Evolutionary conservation across 192 early-diverging fungal genomes (phyloP).

Genomic region (Entomortierella parvispora): DNA sequence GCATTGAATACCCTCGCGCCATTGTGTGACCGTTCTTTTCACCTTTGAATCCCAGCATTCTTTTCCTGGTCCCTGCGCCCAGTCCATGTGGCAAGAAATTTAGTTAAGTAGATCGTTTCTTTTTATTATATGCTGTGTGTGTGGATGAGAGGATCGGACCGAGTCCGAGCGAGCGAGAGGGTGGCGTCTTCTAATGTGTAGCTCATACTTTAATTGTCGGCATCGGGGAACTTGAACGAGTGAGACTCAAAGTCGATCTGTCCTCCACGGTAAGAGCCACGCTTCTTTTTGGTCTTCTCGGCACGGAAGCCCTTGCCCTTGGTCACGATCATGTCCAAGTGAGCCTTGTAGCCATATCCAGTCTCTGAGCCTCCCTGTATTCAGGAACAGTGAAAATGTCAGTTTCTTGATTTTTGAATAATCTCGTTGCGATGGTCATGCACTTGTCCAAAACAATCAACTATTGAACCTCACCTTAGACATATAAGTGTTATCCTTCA

Average conservation of each 20-base stretch:
- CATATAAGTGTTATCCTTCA: constrained; percentile 88
- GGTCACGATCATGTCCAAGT: constrained; percentile 90
- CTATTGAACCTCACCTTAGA: constrained; percentile 53
- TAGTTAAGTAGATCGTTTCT: too few relatives aligned
- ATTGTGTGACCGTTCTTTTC: too few relatives aligned
- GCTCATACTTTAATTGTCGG: constrained; percentile 2
- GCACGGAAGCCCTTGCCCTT: constrained; percentile 92
- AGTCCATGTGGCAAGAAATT: too few relatives aligned
- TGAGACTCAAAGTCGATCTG: constrained; percentile 84
- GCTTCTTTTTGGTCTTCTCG: constrained; percentile 98
- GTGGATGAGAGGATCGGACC: too few relatives aligned
- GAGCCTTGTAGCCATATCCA: constrained; percentile 92
- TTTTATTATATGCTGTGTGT: too few relatives aligned
- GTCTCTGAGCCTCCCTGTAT: constrained; percentile 67
- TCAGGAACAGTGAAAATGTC: background rate
- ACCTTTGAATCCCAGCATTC: too few relatives aligned
- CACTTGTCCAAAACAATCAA: background rate
- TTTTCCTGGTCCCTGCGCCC: too few relatives aligned
- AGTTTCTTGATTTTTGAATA: background rate
- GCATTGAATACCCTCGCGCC: too few relatives aligned
- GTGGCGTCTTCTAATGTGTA: too few relatives aligned
- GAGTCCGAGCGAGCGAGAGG: too few relatives aligned
- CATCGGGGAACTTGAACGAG: constrained; percentile 86
- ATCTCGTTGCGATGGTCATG: background rate
- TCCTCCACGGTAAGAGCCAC: constrained; percentile 94